Evolutionary conservation across 2,329 filamentous ascomycete genomes (phyloP), one percentile per base, ranked within the genome.

Genomic region (Aspergillus versicolor): DNA sequence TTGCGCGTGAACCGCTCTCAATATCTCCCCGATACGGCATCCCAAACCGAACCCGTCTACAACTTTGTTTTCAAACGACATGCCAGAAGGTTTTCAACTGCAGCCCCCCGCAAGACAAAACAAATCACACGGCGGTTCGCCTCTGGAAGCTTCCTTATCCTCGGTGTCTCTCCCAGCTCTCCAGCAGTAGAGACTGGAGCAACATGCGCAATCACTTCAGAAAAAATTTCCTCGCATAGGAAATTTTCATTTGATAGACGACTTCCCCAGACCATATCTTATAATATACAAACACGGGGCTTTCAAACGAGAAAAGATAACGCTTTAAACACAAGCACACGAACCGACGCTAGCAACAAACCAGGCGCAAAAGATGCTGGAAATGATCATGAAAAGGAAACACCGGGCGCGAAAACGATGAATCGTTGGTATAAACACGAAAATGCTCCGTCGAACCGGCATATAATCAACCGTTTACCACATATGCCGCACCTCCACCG

Each of bases 401-500:
- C 62, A 61, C 44, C 68, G 64, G 52, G 65, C 65, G 51, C 68
- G 64, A 65, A 70, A 63, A 49, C 64, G 50, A 57, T 63, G 64
- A 51, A 61, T 63, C 40, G 42, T 30, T 54, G 56, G 45, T 24
- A 38, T 21, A 43, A 61, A 37, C 61, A 57, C 19, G 61, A 62
- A 19, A 51, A 54, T n/a, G 54, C 57, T 38, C 47, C 61, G 37
- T 59, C 64, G 5, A 69, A 68, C 58, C 70, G 67, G 43, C 75
- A 81, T 59, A 72, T 88, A 27, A 80, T 85, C 59, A 79, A 87
- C 65, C 82, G 83, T 60, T 74, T 88, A 55, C 84, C 87, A 22
- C 88, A 90, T 65, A 84, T 92, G 73, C 85, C 88, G n/a, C 91
- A 86, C 61, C 73, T 87, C 38, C 84, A 97, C 77, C 84, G 92